Evolutionary conservation across 176 grass and related monocot genomes (phyloP).

Genomic region (Zizania latifolia): DNA sequence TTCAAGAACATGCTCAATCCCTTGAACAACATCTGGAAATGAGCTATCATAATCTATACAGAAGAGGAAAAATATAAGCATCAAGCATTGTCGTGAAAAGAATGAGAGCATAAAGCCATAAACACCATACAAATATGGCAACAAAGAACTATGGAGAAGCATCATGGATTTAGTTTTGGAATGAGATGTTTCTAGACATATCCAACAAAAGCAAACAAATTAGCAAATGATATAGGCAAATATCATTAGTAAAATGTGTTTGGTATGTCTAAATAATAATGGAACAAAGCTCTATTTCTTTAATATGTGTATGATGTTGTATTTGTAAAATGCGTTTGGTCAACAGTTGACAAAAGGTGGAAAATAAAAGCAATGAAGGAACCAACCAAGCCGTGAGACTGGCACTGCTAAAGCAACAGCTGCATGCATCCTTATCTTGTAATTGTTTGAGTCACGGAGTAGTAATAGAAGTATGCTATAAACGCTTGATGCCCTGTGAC

Average conservation of each 20-base stretch:
- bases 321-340: neutral
- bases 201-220: neutral
- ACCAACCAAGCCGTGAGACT: slow-evolving; percentile 74
- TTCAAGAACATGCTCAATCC: slow-evolving; percentile 67
- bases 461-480: slow-evolving; percentile 88
- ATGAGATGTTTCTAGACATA: neutral
- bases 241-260: too few species aligned
- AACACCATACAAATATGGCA: slow-evolving; percentile 15
- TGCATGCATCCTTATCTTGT: slow-evolving; percentile 97
- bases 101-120: neutral
- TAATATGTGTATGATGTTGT: neutral
- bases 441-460: slow-evolving; percentile 89
- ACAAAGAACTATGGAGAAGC: neutral
- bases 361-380: neutral
- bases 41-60: slow-evolving; percentile 80
- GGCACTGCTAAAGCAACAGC: slow-evolving; percentile 91
- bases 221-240: neutral
- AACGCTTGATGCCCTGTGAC: slow-evolving; percentile 82
- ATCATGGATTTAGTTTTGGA: slow-evolving; percentile 17
- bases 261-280: slow-evolving; percentile 15
- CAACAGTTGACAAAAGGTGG: neutral
- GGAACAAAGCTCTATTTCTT: neutral
- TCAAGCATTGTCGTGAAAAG: neutral
- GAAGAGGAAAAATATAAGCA: slow-evolving; percentile 27
- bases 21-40: slow-evolving; percentile 78